Evolutionary conservation across 1,284 basidiomycete species (phyloP).

Genomic region (Boletus semigastroideus): DNA sequence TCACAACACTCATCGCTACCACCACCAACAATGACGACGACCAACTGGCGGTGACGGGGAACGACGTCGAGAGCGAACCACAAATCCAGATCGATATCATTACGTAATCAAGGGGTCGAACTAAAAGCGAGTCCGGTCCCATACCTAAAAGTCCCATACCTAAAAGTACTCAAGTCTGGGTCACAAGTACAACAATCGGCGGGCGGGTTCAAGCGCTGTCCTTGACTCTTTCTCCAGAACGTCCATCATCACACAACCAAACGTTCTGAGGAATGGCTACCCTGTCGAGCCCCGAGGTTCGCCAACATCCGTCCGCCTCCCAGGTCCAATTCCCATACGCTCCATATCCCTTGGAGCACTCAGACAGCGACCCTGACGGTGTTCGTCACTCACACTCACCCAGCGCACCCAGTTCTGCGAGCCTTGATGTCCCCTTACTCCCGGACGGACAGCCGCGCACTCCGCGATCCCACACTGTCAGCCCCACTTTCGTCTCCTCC

Average conservation of each 20-base stretch:
- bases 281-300: background rate
- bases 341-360: conserved; percentile 2
- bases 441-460: conserved; percentile 18
- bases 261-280: conserved; percentile 10
- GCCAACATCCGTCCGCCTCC: background rate
- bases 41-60: background rate
- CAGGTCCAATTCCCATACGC: background rate
- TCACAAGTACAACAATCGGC: background rate
- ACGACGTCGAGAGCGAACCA: background rate
- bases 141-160: too few relatives aligned
- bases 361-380: conserved; percentile 14
- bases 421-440: conserved; percentile 18
- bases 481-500: conserved; percentile 44
- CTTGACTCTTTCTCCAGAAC: background rate
- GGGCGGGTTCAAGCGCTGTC: background rate
- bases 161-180: background rate
- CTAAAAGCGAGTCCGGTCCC: background rate
- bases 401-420: conserved; percentile 22
- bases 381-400: conserved; percentile 7
- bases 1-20: background rate
- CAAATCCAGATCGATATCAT: background rate
- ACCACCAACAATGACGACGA: background rate
- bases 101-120: conserved; percentile 13
- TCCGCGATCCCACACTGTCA: conserved; percentile 30
- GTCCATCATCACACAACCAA: background rate